Evolutionary conservation across 2,329 filamentous ascomycete genomes (phyloP).

Genomic region (Samsoniella hepiali): DNA sequence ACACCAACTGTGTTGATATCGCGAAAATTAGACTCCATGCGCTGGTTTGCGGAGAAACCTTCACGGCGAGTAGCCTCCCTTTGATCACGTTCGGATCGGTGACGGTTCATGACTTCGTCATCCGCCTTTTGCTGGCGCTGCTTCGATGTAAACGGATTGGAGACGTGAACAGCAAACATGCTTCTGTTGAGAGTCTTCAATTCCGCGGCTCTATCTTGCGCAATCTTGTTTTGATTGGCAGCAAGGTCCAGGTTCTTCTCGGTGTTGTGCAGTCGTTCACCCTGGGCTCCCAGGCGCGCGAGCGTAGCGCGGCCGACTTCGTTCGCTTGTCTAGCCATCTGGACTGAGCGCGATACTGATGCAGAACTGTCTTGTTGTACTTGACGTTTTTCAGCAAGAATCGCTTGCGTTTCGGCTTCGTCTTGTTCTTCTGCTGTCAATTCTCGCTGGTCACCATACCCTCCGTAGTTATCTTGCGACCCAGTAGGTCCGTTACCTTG

Average conservation of each 20-base stretch:
- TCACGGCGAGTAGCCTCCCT: conserved; percentile 59
- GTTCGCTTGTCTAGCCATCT: conserved; percentile 43
- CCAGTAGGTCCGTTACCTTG: conserved; percentile 18
- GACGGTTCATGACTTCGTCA: conserved; percentile 64
- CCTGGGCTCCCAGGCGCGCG: conserved; percentile 71
- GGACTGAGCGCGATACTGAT: conserved; percentile 38
- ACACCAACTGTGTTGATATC: conserved; percentile 34
- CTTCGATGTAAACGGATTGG: conserved; percentile 72
- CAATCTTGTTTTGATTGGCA: conserved; percentile 69
- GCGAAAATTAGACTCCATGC: conserved; percentile 51
- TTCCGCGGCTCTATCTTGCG: conserved; percentile 77
- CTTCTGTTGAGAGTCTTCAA: conserved; percentile 81
- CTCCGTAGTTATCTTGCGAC: conserved; percentile 39
- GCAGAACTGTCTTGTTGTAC: conserved; percentile 70
- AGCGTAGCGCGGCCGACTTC: conserved; percentile 67
- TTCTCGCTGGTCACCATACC: conserved; percentile 67
- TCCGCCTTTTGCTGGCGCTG: conserved; percentile 63
- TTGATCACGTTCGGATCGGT: conserved; percentile 62
- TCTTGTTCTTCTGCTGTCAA: conserved; percentile 81
- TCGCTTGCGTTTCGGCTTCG: conserved; percentile 64
- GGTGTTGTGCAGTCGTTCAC: conserved; percentile 76
- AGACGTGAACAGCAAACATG: conserved; percentile 84
- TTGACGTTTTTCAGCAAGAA: conserved; percentile 53
- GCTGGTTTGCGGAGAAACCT: conserved; percentile 49
- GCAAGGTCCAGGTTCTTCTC: conserved; percentile 81